Evolutionary conservation across 305 asterid genomes (phyloP), one percentile per base, ranked within the genome.

Genomic region (Withania somnifera): DNA sequence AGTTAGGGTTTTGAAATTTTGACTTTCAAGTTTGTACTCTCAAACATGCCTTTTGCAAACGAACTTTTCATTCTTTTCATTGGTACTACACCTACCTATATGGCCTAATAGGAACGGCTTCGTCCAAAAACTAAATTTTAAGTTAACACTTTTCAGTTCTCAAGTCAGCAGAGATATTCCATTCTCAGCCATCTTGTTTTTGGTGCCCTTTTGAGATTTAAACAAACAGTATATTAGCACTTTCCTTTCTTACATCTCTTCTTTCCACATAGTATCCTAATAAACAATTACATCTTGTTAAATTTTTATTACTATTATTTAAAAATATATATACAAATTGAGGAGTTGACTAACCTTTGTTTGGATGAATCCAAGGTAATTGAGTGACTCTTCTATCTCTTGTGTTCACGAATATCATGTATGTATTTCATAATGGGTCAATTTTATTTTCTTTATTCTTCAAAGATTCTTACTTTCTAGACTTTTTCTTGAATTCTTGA

Each of bases 351-450:
- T 26, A 71, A 26, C 79, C 24, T 45, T 71, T 71, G 58, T 8
- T 71, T 45, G 58, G 26, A 75, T 75, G 79, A 75, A 75, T 75
- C 3, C 79, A 28, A 75, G 79, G 79, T 75, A 75, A 47, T 34
- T 50, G 24, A 51, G 61, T 75, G 26, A 50, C 17, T 73, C 79
- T 30, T 75, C 13, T 45, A 34, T 69, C 57, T 69, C 0, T 42
- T 40, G 57, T 42, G 40, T 50, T 50, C 60, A 50, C 19, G 50
- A 47, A 50, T 75, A 50, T 75, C 28, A 26, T 47, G 79, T 73
- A 73, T 73, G 61, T 47, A 15, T 47, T 47, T 73, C 61, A 75
- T 50, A 50, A 47, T 47, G 61, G 80, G 80, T 75, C 80, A 26
- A 51, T 28, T 75, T 50, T 9, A 47, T 75, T 75, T 75, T 47